Base-by-base conservation (phyloP, 805 yeast genomes). In the Maudiozyma barnettii region DNA sequence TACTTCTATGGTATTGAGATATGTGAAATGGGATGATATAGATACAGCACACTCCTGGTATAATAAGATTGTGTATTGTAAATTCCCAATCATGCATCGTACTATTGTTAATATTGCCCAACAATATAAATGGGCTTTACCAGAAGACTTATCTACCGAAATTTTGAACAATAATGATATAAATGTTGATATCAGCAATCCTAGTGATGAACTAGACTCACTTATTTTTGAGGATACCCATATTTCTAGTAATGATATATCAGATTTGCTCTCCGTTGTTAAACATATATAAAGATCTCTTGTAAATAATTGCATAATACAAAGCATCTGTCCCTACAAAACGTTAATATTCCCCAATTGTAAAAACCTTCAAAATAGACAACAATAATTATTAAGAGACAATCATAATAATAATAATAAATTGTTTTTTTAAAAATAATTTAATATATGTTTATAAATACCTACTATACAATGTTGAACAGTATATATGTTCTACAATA, bases 41-140 rank as follows among this genome's bases (percentile, higher is more conserved):
- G 51, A 51, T 2, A 56, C 52, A 14, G 66, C 68, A 3, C 45
- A 56, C 14, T 14, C 48, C 6, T 64, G 67, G 67, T 64, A 61
- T 40, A 22, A 52, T 26, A 61, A 53, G 43, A 54, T 62, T 12
- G 23, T 53, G 5, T 30, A 45, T n/a, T 58, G 56, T 10, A 54
- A 56, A 3, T 63, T 57, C 29, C 48, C 52, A 12, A 44, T 64
- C 8, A 51, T 45, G 16, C 63, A 64, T 45, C 38, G 39, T 20
- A 19, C 45, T 3, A 35, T 64, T 19, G 48, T 63, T 14, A 41
- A 54, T 36, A 45, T 50, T 6, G 50, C 57, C 2, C 37, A 47
- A 8, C 45, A 49, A 35, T 45, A 57, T 20, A 50, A 46, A 16
- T 63, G 67, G 67, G 53, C 54, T 26, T 47, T 57, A 7, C 66